phyloP scores from a whole-genome alignment of 2,329 filamentous ascomycete species.

The Daldinia eschscholtzii region DNA sequence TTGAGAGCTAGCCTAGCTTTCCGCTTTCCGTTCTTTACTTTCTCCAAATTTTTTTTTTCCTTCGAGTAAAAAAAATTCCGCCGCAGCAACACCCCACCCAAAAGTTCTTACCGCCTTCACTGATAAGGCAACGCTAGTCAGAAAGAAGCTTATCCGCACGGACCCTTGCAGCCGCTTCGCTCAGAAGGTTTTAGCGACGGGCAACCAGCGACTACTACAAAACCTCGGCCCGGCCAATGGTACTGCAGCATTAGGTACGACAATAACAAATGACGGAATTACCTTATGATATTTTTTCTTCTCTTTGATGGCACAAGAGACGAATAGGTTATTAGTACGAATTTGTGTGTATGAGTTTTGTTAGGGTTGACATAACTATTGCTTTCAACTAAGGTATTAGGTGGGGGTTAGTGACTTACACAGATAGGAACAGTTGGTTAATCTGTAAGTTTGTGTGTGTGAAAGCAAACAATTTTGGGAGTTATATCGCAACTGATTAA shows the following conservation, averaged over 20 bases:
- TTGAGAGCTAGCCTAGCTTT: constrained; percentile 28
- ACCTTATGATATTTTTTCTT: neutral
- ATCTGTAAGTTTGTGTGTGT: neutral
- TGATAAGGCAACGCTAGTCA: constrained; percentile 30
- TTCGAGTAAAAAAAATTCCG: constrained; percentile 41
- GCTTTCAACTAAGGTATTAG: neutral
- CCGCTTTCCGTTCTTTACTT: neutral
- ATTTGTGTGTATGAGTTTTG: neutral
- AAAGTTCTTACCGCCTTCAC: constrained; percentile 43
- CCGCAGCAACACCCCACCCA: constrained; percentile 48
- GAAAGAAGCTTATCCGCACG: constrained; percentile 36
- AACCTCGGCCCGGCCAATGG: constrained; percentile 23
- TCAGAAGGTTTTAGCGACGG: constrained; percentile 15
- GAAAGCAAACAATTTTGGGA: neutral
- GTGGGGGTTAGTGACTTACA: no score
- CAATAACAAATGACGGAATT: constrained; percentile 30
- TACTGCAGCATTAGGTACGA: constrained; percentile 14
- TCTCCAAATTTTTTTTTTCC: constrained; percentile 34
- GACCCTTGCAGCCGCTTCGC: constrained; percentile 17
- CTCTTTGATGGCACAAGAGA: neutral
- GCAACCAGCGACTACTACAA: constrained; percentile 7
- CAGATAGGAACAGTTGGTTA: no score
- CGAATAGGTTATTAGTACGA: neutral
- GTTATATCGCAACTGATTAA: no score
- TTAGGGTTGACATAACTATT: neutral